Evolutionary conservation across 208 protist species (phyloP), one percentile per base, ranked within the genome.

Genomic region (Acanthamoeba castellanii): DNA sequence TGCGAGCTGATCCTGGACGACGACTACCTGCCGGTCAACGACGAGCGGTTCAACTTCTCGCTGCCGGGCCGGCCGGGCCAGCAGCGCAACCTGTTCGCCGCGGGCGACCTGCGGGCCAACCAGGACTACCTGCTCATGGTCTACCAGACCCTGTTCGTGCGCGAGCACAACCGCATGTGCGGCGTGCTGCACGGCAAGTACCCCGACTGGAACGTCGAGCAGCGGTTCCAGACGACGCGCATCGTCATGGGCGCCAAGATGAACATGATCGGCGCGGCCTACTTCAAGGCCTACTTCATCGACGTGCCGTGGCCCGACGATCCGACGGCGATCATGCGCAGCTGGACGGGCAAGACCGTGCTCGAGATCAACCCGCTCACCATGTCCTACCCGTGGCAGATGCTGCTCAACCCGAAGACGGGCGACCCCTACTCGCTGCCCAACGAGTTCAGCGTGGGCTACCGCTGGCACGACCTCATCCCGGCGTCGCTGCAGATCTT

Each of bases 161-260:
- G 76, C 76, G 76, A 85, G 76, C 76, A 85, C 76, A 85, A 85
- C 76, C 76, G 76, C 47, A 50, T 85, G 76, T 85, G 76, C 47
- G 76, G 45, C 45, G 76, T 59, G 76, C 76, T 85, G 76, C 37
- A 85, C 45, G 27, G 30, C 27, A n/a, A 50, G 76, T 34, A 85
- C 27, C 76, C 76, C 3, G 47, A 50, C 37, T 85, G 76, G 76
- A 85, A 57, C 47, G 42, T 42, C 20, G 76, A 85, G 45, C 76
- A 85, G 76, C 76, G 52, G 22, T 85, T 59, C 76, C 76, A 85
- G 76, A 50, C 45, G 27, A 37, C 76, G 42, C 76, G 76, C 47
- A 50, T 85, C 45, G 47, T 85, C 25, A 59, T 85, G 76, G 37
- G 45, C 45, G 76, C 76, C 45, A 50, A 59, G 45, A 50, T 85